Evolutionary conservation across 306 rosid genomes (phyloP).

Genomic region (Pyrus bretschneideri): DNA sequence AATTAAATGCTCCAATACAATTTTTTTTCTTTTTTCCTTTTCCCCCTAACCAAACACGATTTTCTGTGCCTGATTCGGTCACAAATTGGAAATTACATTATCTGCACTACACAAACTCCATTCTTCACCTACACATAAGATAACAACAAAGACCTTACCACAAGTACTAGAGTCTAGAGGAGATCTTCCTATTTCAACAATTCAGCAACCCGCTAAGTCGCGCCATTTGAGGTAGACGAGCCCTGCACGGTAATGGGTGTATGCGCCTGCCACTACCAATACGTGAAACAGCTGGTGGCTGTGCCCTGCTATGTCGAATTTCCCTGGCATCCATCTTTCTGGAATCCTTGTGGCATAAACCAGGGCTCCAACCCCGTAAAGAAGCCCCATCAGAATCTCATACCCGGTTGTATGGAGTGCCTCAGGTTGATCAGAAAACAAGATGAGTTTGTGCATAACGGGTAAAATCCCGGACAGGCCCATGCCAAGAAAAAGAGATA

Average conservation of each 20-base stretch:
- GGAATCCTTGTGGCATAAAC: slow-evolving; percentile 92
- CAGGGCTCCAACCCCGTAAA: slow-evolving; percentile 79
- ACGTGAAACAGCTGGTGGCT: slow-evolving; percentile 91
- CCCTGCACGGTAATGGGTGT: slow-evolving; percentile 83
- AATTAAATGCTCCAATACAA: neutral
- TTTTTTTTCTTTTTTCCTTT: neutral
- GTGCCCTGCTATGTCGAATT: slow-evolving; percentile 92
- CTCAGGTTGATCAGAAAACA: slow-evolving; percentile 86
- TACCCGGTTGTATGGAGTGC: slow-evolving; percentile 77
- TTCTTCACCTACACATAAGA: neutral
- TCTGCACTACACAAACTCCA: neutral
- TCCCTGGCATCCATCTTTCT: slow-evolving; percentile 98
- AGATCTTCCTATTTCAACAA: slow-evolving; percentile 4
- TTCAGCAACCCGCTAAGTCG: slow-evolving; percentile 74
- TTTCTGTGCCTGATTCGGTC: neutral
- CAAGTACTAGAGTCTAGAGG: neutral
- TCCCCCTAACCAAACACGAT: neutral
- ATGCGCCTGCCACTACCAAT: slow-evolving; percentile 88
- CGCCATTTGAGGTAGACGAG: slow-evolving; percentile 95
- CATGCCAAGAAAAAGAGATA: slow-evolving; percentile 83
- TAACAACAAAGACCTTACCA: slow-evolving; percentile 3
- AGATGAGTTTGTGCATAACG: slow-evolving; percentile 70
- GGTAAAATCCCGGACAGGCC: slow-evolving; percentile 73
- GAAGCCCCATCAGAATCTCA: slow-evolving; percentile 76
- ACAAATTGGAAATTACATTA: neutral